Percentiles rank a stretch among this genome's conserved stretches.
These are phyloP conservation scores for Corrigiola litoralis DNA, from an alignment of 179 eudicot genomes.

Conservation along the genomic window DNA sequence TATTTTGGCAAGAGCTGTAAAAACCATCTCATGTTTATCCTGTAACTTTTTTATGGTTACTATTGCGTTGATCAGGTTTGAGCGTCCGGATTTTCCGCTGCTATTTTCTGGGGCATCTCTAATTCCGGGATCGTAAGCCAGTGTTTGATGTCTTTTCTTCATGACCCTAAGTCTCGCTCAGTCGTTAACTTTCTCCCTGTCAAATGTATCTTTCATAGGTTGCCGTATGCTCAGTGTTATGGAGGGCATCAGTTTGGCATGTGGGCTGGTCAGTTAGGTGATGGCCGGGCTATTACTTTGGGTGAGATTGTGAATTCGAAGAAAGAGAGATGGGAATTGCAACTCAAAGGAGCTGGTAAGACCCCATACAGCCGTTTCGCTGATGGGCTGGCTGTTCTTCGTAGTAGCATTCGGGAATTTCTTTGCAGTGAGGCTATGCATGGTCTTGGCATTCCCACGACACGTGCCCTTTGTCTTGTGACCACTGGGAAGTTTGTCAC, in stretches of 20 bases:
- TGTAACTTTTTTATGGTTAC: neutral
- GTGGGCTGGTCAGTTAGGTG: constrained; percentile 99
- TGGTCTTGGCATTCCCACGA: constrained; percentile 90
- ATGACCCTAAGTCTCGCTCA: neutral
- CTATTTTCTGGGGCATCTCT: constrained; percentile 83
- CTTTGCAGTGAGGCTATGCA: constrained; percentile 99
- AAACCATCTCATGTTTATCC: constrained; percentile 1
- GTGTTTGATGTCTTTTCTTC: constrained; percentile 7
- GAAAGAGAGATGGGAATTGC: constrained; percentile 93
- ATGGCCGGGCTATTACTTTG: constrained; percentile 94
- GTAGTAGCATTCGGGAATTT: constrained; percentile 94
- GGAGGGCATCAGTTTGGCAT: constrained; percentile 99
- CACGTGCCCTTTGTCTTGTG: constrained; percentile 93
- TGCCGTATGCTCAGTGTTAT: constrained; percentile 95
- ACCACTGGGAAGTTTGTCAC: constrained; percentile 83
- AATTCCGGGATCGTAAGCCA: constrained; percentile 74
- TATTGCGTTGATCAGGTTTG: constrained; percentile 53
- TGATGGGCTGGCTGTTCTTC: constrained; percentile 95
- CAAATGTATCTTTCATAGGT: constrained; percentile 30
- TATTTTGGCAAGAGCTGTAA: neutral
- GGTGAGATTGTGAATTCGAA: constrained; percentile 85
- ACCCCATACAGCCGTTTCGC: constrained; percentile 99
- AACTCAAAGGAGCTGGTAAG: constrained; percentile 97
- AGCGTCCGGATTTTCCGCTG: constrained; percentile 79
- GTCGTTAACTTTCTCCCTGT: constrained; percentile 7